Evolutionary conservation across 2,329 filamentous ascomycete species (phyloP), one percentile per base, ranked within the genome.

Genomic region (Byssochlamys sp.): DNA sequence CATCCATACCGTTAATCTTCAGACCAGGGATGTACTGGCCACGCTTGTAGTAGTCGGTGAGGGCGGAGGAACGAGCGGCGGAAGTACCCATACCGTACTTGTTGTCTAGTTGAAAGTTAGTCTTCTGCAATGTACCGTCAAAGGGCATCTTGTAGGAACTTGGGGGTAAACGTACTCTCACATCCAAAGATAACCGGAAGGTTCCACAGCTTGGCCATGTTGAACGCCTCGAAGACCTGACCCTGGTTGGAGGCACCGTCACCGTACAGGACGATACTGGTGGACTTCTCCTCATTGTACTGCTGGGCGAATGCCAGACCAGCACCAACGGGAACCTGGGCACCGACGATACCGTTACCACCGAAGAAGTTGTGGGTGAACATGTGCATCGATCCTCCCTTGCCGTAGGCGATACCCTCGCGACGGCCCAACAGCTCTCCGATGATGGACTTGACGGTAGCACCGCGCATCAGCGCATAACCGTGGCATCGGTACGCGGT

Each of bases 331-430:
- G 94, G 94, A 52, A 99, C 94, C 81, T 99, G 94, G 63, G 94
- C 94, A 77, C 94, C 94, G 72, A 99, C 94, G 66, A 99, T 99
- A 80, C 94, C 94, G 80, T 99, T 99, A 69, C 94, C 94, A 71
- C 94, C 94, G 77, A 95, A 99, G 83, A 99, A 99, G 65, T 90
- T 89, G 78, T 91, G 91, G 68, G 91, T 81, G 80, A 99, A 99
- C 94, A 99, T 99, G 84, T 99, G 94, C 94, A 99, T 99, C 64
- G 91, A 96, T 65, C 94, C 94, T 76, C 94, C 94, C 85, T 99
- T 99, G 76, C 94, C 94, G 81, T 95, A 96, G 62, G 94, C 89
- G 71, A 99, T 96, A 80, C 94, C 94, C 76, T 95, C 90, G 75
- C 92, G 87, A 69, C 94, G 89, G 70, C 94, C 94, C 57, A 99